Evolutionary conservation across 176 grass and related monocot species (phyloP).

Genomic region (Bolboschoenus planiculmis): DNA sequence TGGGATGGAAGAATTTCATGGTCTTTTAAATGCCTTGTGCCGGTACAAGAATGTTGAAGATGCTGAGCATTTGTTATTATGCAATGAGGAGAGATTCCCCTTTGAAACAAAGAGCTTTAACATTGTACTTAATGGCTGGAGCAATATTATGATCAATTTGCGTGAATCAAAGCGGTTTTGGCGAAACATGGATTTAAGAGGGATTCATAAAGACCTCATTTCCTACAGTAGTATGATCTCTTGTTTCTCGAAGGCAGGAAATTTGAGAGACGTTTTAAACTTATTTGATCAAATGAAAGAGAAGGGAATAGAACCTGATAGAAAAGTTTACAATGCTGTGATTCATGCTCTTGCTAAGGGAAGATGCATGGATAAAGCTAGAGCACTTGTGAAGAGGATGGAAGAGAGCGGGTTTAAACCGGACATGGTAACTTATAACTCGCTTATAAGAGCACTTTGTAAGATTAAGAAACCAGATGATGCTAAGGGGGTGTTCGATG

Average conservation of each 20-base stretch:
- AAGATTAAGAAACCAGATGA: slow-evolving; percentile 44
- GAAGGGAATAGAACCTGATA: slow-evolving; percentile 46
- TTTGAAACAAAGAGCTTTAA: slow-evolving; percentile 90
- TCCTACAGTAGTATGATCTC: slow-evolving; percentile 84
- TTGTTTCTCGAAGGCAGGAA: slow-evolving; percentile 75
- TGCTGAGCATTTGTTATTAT: slow-evolving; percentile 71
- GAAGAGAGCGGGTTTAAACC: slow-evolving; percentile 48
- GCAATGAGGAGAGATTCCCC: slow-evolving; percentile 45
- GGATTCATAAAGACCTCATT: slow-evolving; percentile 49
- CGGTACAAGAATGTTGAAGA: slow-evolving; percentile 76
- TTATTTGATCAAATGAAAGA: slow-evolving; percentile 69
- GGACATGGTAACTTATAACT: slow-evolving; percentile 60
- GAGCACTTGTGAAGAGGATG: slow-evolving; percentile 47
- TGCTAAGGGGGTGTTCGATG: slow-evolving; percentile 55
- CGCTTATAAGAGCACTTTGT: slow-evolving; percentile 70
- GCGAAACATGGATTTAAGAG: slow-evolving; percentile 44
- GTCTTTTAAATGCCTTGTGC: slow-evolving; percentile 59
- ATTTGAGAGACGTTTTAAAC: slow-evolving; percentile 63
- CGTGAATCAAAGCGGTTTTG: slow-evolving; percentile 79
- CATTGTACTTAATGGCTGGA: slow-evolving; percentile 80
- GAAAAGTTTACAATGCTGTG: slow-evolving; percentile 67
- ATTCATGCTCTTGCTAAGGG: slow-evolving; percentile 66
- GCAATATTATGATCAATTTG: slow-evolving; percentile 45
- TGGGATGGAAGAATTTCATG: slow-evolving; percentile 47
- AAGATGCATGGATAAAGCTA: slow-evolving; percentile 53